Conservation (phyloP, 768 basidiomycete genomes). For the Suillus variegatus region DNA sequence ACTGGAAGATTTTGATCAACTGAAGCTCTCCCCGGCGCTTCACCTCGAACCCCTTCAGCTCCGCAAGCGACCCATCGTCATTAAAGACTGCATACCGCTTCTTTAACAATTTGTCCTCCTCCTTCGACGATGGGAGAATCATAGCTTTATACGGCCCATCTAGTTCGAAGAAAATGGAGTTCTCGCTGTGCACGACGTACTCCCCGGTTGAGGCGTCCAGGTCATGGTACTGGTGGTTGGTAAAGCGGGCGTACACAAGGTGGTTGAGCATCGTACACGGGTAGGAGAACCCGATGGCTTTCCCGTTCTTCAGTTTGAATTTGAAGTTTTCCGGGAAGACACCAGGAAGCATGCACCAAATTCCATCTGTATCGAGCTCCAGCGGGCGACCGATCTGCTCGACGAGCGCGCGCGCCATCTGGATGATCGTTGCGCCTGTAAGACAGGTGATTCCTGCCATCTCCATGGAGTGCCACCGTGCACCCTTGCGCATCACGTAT, state of each 20-base stretch:
- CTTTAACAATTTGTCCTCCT: slow-evolving; percentile 97
- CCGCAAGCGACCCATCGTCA: slow-evolving; percentile 95
- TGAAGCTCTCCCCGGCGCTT: slow-evolving; percentile 97
- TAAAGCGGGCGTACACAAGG: slow-evolving; percentile 92
- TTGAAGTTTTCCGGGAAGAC: slow-evolving; percentile 98
- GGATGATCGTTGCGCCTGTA: slow-evolving; percentile 96
- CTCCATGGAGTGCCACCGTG: slow-evolving; percentile 99
- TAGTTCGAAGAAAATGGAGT: slow-evolving; percentile 99
- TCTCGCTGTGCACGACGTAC: slow-evolving; percentile 88
- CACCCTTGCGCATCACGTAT: slow-evolving; percentile 99
- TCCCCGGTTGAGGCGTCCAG: slow-evolving; percentile 82
- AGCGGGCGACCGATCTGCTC: slow-evolving; percentile 97
- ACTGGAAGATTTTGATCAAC: slow-evolving; percentile 99
- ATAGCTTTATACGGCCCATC: slow-evolving; percentile 99
- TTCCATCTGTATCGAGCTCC: slow-evolving; percentile 97
- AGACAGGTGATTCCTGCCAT: slow-evolving; percentile 99
- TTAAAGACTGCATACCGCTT: slow-evolving; percentile 99
- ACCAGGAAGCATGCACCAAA: slow-evolving; percentile 99
- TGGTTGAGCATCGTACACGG: slow-evolving; percentile 99
- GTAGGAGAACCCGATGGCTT: slow-evolving; percentile 88
- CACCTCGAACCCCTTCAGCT: slow-evolving; percentile 98
- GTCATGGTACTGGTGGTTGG: slow-evolving; percentile 97
- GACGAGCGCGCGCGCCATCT: slow-evolving; percentile 96
- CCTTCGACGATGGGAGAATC: slow-evolving; percentile 98
- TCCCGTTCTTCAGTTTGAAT: slow-evolving; percentile 87